phyloP scores from a whole-genome alignment of 2,329 filamentous ascomycete genomes.

The Penicillium sp. region DNA sequence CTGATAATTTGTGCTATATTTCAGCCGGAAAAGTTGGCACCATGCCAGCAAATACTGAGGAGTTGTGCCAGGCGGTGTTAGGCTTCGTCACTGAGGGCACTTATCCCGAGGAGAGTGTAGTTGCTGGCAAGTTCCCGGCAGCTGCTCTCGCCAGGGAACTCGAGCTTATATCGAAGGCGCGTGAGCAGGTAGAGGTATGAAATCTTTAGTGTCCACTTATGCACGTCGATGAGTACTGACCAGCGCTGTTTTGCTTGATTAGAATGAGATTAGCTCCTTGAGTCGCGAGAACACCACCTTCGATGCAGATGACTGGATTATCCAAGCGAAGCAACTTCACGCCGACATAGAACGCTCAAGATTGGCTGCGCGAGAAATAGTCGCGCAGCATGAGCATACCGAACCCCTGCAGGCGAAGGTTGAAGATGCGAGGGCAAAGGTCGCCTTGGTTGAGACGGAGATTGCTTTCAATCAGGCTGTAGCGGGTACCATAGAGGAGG shows the following conservation, averaged over 20 bases:
- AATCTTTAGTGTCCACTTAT: background rate
- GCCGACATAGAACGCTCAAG: conserved; percentile 80
- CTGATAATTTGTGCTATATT: conserved; percentile 23
- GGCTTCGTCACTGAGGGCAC: conserved; percentile 58
- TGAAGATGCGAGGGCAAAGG: conserved; percentile 58
- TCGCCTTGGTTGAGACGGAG: conserved; percentile 56
- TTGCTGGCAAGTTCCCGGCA: conserved; percentile 52
- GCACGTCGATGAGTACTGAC: conserved; percentile 1
- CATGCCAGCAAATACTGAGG: conserved; percentile 37
- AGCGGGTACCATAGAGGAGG: conserved; percentile 49
- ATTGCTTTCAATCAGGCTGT: conserved; percentile 59
- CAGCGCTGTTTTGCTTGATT: conserved; percentile 4
- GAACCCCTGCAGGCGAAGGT: conserved; percentile 63
- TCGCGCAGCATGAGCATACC: conserved; percentile 70
- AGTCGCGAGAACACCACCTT: conserved; percentile 74
- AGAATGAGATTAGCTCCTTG: conserved; percentile 71
- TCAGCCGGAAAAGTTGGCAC: conserved; percentile 1
- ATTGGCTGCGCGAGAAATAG: conserved; percentile 74
- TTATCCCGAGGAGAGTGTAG: conserved; percentile 58
- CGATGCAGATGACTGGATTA: conserved; percentile 82
- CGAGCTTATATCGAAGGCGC: conserved; percentile 51
- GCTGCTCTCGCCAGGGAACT: conserved; percentile 51
- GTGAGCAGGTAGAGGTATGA: conserved; percentile 53
- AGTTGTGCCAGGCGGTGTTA: conserved; percentile 61
- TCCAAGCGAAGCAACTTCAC: conserved; percentile 78